Conservation (phyloP, 306 rosid species). For the Biancaea sappan region DNA sequence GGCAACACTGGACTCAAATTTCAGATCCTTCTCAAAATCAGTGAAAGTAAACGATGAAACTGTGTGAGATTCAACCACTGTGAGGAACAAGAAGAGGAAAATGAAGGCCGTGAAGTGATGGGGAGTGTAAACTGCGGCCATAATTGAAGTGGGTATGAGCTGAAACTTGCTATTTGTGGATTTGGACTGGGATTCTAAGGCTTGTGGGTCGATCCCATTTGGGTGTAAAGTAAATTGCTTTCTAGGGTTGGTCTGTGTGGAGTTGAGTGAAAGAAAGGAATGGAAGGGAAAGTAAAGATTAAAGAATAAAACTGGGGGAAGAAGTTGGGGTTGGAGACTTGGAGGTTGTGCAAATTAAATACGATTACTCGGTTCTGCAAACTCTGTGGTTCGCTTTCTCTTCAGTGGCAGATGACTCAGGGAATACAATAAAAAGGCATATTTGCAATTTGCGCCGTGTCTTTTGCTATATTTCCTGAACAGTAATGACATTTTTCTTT, state of each 20-base stretch:
- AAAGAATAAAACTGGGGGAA: constrained; percentile 48
- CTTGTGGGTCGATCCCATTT: constrained; percentile 50
- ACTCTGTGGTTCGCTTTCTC: constrained; percentile 47
- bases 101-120: constrained; percentile 33
- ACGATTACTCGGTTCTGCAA: constrained; percentile 52
- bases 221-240: constrained; percentile 43
- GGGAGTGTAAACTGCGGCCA: constrained; percentile 59
- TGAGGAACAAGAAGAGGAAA: constrained; percentile 53
- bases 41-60: constrained; percentile 62
- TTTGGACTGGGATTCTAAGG: constrained; percentile 38
- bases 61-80: constrained; percentile 45
- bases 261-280: constrained; percentile 60
- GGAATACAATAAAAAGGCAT: constrained; percentile 43
- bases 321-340: constrained; percentile 34
- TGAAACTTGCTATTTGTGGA: constrained; percentile 44
- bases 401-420: constrained; percentile 44
- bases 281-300: not conserved
- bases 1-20: constrained; percentile 52
- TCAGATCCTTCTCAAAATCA: constrained; percentile 57
- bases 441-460: constrained; percentile 37
- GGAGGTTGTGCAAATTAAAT: constrained; percentile 84
- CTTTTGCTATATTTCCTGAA: constrained; percentile 9
- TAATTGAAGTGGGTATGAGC: constrained; percentile 58
- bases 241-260: constrained; percentile 78
- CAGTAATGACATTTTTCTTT: not conserved